A percentile compares a stretch with the other conserved stretches of the same genome.
phyloP scores from a whole-genome alignment of 768 basidiomycete genomes.

The Boletus bicolor region DNA sequence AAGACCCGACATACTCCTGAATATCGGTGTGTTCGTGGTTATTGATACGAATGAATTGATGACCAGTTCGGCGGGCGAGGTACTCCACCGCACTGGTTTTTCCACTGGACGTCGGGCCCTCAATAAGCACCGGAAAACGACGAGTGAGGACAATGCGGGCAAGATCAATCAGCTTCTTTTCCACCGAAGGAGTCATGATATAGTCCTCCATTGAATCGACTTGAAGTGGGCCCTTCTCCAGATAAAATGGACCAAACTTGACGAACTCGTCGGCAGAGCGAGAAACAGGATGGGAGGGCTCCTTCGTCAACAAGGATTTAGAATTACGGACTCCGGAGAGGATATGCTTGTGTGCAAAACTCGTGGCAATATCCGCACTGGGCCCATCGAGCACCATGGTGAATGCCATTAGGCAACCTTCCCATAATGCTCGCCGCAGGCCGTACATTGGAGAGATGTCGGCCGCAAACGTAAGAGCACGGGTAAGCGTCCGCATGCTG shows the following conservation, averaged over 20 bases:
- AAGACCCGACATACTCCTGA: slow-evolving; percentile 96
- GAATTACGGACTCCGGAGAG: slow-evolving; percentile 78
- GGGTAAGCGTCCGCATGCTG: slow-evolving; percentile 93
- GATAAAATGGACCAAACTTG: slow-evolving; percentile 89
- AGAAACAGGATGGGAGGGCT: slow-evolving; percentile 53
- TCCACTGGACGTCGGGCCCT: slow-evolving; percentile 96
- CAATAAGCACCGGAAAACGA: slow-evolving; percentile 91
- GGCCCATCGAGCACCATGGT: slow-evolving; percentile 86
- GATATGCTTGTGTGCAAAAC: slow-evolving; percentile 73
- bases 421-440: slow-evolving; percentile 86
- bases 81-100: slow-evolving; percentile 98
- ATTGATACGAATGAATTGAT: slow-evolving; percentile 96
- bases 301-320: slow-evolving; percentile 67
- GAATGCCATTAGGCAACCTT: slow-evolving; percentile 97
- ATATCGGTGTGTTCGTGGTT: slow-evolving; percentile 99
- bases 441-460: slow-evolving; percentile 76
- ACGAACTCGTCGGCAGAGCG: slow-evolving; percentile 55
- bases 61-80: slow-evolving; percentile 87
- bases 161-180: slow-evolving; percentile 91
- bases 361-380: slow-evolving; percentile 64
- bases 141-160: slow-evolving; percentile 86
- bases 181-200: slow-evolving; percentile 93
- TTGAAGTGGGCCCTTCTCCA: slow-evolving; percentile 71
- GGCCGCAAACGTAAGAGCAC: slow-evolving; percentile 86
- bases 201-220: slow-evolving; percentile 73